These are phyloP conservation scores for Dioscorea dumetorum DNA, from an alignment of 106 monocot genomes.

Conservation along the genomic window DNA sequence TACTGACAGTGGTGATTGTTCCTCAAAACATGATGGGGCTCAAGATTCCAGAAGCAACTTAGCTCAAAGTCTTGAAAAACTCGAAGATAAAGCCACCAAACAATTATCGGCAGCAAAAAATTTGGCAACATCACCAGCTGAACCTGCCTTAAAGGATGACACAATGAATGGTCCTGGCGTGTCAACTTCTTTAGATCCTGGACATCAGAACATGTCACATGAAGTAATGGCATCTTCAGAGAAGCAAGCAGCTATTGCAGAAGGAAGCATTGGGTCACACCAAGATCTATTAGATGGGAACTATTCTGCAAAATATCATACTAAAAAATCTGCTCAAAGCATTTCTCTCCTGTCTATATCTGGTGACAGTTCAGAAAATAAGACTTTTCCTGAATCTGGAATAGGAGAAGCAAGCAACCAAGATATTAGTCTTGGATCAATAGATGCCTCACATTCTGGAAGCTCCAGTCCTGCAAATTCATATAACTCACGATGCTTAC, in stretches of 20 bases:
- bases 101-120: conserved; percentile 10
- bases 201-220: conserved; percentile 6
- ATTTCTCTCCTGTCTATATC: conserved; percentile 19
- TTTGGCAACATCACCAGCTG: conserved; percentile 15
- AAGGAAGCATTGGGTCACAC: background rate
- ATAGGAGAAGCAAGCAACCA: conserved; percentile 3
- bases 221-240: conserved; percentile 2
- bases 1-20: conserved; percentile 14
- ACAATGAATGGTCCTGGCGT: background rate
- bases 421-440: conserved; percentile 18
- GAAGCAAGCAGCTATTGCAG: conserved; percentile 14
- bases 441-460: conserved; percentile 35
- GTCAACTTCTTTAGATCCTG: conserved; percentile 11
- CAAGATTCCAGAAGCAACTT: conserved; percentile 17
- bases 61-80: conserved; percentile 10
- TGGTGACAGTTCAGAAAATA: conserved; percentile 19
- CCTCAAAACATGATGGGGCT: conserved; percentile 11
- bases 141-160: conserved; percentile 6
- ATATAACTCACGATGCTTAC: conserved; percentile 15
- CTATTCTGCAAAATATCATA: conserved; percentile 14
- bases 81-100: conserved; percentile 4
- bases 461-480: conserved; percentile 48
- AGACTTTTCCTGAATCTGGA: conserved; percentile 7
- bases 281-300: conserved; percentile 11
- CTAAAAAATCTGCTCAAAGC: conserved; percentile 11